phyloP scores from a whole-genome alignment of 768 basidiomycete genomes.

The Pulveroboletus sp. region DNA sequence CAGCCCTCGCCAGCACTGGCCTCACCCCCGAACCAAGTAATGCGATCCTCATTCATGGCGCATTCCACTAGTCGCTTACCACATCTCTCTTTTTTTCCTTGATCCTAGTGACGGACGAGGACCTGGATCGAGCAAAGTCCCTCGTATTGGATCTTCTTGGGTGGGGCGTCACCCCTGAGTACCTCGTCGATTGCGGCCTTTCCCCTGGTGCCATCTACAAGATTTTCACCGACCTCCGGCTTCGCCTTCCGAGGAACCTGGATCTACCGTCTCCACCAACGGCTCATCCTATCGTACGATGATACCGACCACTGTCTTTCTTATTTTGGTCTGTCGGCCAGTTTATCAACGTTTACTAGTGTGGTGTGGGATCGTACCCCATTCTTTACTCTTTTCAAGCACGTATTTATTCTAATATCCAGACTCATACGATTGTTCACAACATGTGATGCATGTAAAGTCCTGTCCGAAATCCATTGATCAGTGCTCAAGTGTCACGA shows the following conservation, averaged over 20 bases:
- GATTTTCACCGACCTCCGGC: constrained; percentile 41
- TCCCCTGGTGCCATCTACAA: constrained; percentile 36
- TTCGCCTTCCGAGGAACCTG: constrained; percentile 32
- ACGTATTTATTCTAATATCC: background rate
- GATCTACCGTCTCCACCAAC: background rate
- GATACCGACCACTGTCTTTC: background rate
- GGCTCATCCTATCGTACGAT: too few relatives aligned
- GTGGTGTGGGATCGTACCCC: background rate
- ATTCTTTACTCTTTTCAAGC: too few relatives aligned
- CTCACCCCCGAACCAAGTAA: constrained; percentile 8
- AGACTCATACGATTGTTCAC: background rate
- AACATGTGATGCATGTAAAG: too few relatives aligned
- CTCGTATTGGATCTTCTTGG: constrained; percentile 56
- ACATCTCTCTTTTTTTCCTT: background rate
- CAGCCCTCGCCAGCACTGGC: background rate
- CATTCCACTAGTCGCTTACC: background rate
- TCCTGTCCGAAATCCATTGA: too few relatives aligned
- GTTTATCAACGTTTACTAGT: too few relatives aligned
- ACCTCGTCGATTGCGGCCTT: constrained; percentile 45
- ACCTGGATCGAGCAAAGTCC: constrained; percentile 42
- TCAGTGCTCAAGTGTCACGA: too few relatives aligned
- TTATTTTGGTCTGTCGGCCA: too few relatives aligned
- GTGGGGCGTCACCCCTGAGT: constrained; percentile 51
- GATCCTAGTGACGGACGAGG: constrained; percentile 37
- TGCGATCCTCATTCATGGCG: background rate